Percentiles rank a stretch among this genome's conserved stretches.
Conservation (phyloP, 441 rosid species). For the Jatropha podagrica region DNA sequence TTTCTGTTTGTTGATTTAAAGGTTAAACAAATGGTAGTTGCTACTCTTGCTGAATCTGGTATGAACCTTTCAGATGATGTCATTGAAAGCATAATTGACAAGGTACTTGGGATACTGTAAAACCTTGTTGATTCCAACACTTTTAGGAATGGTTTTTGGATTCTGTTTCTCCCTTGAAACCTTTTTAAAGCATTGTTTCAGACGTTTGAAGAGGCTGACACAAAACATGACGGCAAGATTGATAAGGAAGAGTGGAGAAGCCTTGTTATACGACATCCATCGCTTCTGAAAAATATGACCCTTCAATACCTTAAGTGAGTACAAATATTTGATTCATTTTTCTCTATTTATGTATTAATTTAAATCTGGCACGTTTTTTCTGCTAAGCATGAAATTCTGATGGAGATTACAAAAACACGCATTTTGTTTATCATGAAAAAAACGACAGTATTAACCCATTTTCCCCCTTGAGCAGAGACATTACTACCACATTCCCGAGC, state of each 20-base stretch:
- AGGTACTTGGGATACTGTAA: constrained; percentile 38
- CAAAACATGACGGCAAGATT: constrained; percentile 89
- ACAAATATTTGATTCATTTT: neutral
- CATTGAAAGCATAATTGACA: constrained; percentile 89
- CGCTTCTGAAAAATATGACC: constrained; percentile 89
- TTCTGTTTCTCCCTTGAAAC: no score
- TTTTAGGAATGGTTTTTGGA: neutral
- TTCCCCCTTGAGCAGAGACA: constrained; percentile 59
- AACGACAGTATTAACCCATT: neutral
- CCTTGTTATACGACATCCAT: constrained; percentile 83
- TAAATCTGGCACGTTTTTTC: neutral
- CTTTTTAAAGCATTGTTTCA: constrained; percentile 22
- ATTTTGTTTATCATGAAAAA: neutral
- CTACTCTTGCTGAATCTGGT: constrained; percentile 94
- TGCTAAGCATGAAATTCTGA: neutral
- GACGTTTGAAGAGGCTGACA: constrained; percentile 97
- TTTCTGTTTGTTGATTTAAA: neutral
- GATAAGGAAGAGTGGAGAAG: constrained; percentile 97
- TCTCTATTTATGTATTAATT: neutral
- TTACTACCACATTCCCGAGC: constrained; percentile 89
- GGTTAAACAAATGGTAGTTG: constrained; percentile 98
- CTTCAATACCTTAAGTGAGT: constrained; percentile 91
- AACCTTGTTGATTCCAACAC: neutral
- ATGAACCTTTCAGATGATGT: constrained; percentile 92
- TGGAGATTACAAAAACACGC: neutral